Evolutionary conservation across 1,139 yeast genomes (phyloP).

Genomic region (Citeromyces hawaiiensis): DNA sequence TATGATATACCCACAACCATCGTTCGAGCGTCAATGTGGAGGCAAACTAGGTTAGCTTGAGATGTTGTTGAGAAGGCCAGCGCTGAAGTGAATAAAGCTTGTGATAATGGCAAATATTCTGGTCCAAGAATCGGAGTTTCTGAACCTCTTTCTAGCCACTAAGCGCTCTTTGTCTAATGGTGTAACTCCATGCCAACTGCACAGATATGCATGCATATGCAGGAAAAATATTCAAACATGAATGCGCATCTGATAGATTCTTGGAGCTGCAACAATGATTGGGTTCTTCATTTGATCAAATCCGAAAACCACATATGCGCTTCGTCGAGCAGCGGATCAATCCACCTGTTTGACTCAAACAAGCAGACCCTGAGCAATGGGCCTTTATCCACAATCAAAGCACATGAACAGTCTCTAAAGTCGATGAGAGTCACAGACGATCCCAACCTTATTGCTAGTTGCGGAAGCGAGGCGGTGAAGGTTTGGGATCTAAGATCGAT

Average conservation of each 20-base stretch:
- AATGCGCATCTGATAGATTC: conserved; percentile 12
- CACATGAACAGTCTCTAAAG: conserved; percentile 14
- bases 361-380: background rate
- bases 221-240: conserved; percentile 7
- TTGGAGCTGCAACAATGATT: conserved; percentile 21
- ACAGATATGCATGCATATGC: background rate
- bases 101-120: no score
- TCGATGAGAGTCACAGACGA: conserved; percentile 9
- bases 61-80: no score
- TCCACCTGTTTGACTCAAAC: background rate
- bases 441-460: conserved; percentile 15
- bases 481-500: conserved; percentile 48
- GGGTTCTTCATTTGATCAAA: conserved; percentile 31
- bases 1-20: no score
- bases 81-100: no score
- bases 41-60: no score
- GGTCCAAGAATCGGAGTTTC: no score
- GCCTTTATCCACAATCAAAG: conserved; percentile 6
- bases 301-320: background rate
- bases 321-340: background rate
- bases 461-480: conserved; percentile 48
- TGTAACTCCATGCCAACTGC: background rate
- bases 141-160: no score
- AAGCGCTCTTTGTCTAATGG: no score
- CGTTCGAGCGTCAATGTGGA: no score